phyloP scores from a whole-genome alignment of 2,329 filamentous ascomycete species.

The Chlorencoelia australis region DNA sequence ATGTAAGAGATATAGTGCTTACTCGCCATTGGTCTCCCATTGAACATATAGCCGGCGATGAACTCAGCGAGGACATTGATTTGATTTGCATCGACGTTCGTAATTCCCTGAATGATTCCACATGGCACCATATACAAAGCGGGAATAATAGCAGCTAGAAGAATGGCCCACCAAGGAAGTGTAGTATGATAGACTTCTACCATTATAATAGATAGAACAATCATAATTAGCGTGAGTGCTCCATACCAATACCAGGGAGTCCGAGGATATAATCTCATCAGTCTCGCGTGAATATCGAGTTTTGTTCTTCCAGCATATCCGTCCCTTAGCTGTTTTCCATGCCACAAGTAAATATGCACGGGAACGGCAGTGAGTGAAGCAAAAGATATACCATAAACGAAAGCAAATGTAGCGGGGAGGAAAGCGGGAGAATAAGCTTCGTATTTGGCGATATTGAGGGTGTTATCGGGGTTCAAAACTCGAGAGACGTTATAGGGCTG shows the following conservation, averaged over 20 bases:
- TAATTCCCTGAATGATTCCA: conserved; percentile 33
- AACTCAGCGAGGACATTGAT: conserved; percentile 33
- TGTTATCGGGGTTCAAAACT: conserved; percentile 51
- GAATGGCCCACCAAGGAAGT: conserved; percentile 43
- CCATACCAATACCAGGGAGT: conserved; percentile 48
- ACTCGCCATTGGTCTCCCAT: conserved; percentile 48
- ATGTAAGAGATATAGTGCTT: conserved; percentile 46
- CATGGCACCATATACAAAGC: conserved; percentile 31
- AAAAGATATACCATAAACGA: conserved; percentile 62
- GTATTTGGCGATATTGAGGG: conserved; percentile 54
- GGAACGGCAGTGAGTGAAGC: conserved; percentile 59
- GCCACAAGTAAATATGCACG: conserved; percentile 58
- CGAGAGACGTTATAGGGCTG: conserved; percentile 56
- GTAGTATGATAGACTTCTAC: conserved; percentile 29
- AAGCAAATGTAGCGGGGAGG: conserved; percentile 60
- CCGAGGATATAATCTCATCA: conserved; percentile 45
- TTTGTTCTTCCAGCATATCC: conserved; percentile 23
- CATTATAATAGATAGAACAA: conserved; percentile 25
- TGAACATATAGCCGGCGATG: conserved; percentile 35
- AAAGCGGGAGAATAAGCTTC: conserved; percentile 61
- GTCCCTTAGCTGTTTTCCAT: conserved; percentile 53
- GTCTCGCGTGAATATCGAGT: conserved; percentile 41
- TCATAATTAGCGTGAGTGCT: conserved; percentile 24
- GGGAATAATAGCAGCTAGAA: conserved; percentile 35
- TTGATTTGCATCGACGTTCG: conserved; percentile 40